Conservation (phyloP, 345 rosid genomes). For the Boechera stricta region DNA sequence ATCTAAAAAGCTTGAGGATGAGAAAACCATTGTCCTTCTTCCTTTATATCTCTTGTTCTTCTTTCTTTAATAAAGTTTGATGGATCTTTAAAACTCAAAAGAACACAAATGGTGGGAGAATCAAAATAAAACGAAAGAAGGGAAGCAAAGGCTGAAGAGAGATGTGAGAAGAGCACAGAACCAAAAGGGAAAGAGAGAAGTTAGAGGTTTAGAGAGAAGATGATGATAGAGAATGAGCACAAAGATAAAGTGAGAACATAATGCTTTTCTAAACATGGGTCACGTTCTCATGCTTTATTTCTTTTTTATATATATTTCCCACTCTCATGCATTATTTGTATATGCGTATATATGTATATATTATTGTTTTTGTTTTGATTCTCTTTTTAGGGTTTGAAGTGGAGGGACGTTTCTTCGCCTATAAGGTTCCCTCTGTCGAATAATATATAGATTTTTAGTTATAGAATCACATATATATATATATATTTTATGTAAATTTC, state of each 20-base stretch:
- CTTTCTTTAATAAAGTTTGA: conserved; percentile 49
- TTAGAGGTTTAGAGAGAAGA: conserved; percentile 42
- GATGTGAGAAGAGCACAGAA: conserved; percentile 36
- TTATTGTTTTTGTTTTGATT: conserved; percentile 25
- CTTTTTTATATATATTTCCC: conserved; percentile 33
- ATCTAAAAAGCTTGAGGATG: conserved; percentile 50
- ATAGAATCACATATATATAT: neutral
- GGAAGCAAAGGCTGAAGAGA: conserved; percentile 46
- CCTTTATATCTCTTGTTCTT: conserved; percentile 41
- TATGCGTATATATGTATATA: neutral
- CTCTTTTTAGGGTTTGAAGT: conserved; percentile 46
- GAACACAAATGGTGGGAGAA: conserved; percentile 49
- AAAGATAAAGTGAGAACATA: conserved; percentile 43
- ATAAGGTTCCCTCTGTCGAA: conserved; percentile 42
- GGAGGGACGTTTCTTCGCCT: conserved; percentile 43
- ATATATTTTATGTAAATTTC: neutral
- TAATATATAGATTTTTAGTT: neutral
- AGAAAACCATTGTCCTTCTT: conserved; percentile 48
- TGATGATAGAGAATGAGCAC: conserved; percentile 45
- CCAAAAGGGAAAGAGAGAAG: conserved; percentile 45
- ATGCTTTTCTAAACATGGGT: conserved; percentile 43
- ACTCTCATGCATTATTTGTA: conserved; percentile 38
- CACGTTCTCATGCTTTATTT: conserved; percentile 43
- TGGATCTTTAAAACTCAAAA: conserved; percentile 50
- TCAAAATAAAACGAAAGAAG: conserved; percentile 40